These are phyloP conservation scores for Hanseniaspora hatyaiensis DNA, from an alignment of 805 yeast genomes.

Conservation along the genomic window DNA sequence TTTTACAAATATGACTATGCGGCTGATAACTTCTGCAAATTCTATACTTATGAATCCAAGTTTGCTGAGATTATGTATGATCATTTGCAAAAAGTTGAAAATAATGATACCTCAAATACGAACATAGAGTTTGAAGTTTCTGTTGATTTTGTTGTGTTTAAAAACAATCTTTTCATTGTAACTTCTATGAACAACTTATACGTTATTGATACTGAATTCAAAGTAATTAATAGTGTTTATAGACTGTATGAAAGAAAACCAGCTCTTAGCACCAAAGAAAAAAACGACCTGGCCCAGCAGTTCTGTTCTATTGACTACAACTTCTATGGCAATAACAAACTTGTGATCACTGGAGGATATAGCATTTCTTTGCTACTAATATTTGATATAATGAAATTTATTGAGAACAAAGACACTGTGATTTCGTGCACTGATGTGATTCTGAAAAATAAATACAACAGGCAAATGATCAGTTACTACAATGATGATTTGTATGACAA, in stretches of 20 bases:
- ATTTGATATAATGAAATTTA: constrained; percentile 1
- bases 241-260: constrained; percentile 6
- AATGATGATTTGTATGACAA: constrained; percentile 13
- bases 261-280: neutral
- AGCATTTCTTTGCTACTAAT: neutral
- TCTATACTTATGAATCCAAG: neutral
- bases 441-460: neutral
- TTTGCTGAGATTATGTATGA: constrained; percentile 5
- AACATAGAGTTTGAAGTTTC: constrained; percentile 3
- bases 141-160: neutral
- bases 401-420: neutral
- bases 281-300: neutral
- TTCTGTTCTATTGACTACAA: too few relatives aligned
- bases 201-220: constrained; percentile 3
- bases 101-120: neutral
- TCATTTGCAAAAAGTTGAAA: too few relatives aligned
- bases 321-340: neutral
- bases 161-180: neutral
- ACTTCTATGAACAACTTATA: constrained; percentile 11
- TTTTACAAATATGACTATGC: constrained; percentile 2
- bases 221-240: neutral
- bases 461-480: neutral
- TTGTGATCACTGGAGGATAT: constrained; percentile 13
- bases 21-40: neutral
- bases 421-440: neutral